These are phyloP conservation scores for Gonium pectorale DNA, from an alignment of 139 green algal species.

Conservation along the genomic window DNA sequence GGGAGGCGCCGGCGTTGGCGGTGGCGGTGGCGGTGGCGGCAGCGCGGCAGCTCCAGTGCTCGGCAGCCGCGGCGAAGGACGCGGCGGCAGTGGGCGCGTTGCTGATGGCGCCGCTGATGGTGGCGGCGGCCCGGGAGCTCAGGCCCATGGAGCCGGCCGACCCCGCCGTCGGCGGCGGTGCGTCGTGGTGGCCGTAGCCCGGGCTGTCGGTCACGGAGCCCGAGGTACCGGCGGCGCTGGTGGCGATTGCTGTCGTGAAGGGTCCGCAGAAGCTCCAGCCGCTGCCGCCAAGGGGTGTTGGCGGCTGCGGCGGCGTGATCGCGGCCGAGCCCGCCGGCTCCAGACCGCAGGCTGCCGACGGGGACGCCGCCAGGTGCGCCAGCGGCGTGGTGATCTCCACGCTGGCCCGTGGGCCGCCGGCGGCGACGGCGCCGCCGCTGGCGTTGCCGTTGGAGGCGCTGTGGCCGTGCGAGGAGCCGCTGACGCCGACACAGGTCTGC, in stretches of 20 bases:
- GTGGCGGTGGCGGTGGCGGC: background rate
- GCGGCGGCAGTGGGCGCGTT: background rate
- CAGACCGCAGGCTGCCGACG: too few relatives aligned
- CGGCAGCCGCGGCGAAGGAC: background rate
- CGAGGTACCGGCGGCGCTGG: too few relatives aligned
- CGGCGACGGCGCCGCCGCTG: background rate
- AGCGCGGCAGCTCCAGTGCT: background rate
- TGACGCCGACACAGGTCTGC: too few relatives aligned
- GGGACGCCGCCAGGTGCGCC: too few relatives aligned
- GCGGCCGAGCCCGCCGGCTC: background rate
- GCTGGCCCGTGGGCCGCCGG: too few relatives aligned
- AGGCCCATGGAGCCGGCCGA: too few relatives aligned
- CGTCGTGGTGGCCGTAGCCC: too few relatives aligned
- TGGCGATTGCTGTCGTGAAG: constrained; percentile 4
- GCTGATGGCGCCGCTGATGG: background rate
- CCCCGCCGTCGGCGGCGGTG: too few relatives aligned
- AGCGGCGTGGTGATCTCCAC: background rate
- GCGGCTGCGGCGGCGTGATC: too few relatives aligned
- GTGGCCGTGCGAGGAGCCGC: too few relatives aligned
- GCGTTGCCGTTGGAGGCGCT: background rate
- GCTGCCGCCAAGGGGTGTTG: background rate
- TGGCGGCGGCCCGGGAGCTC: too few relatives aligned
- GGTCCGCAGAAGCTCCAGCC: background rate
- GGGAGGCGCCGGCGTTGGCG: background rate
- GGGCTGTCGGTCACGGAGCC: too few relatives aligned